Conservation (phyloP, 2,329 filamentous ascomycete species). For the Penicillium occitanis region DNA sequence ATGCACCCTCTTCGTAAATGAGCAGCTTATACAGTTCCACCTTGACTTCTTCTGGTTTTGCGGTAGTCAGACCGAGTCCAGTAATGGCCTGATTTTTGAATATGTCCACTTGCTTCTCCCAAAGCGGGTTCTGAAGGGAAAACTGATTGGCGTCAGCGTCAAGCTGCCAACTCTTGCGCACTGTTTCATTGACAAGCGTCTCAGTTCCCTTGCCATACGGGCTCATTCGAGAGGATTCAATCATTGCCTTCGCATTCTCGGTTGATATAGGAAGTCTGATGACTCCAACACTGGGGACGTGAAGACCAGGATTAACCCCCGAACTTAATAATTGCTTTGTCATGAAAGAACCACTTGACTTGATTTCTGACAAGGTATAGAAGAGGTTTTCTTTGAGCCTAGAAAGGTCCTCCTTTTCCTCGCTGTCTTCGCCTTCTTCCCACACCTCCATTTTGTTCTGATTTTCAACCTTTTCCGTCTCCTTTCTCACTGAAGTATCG, state of each 20-base stretch:
- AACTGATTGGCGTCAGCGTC: slow-evolving; percentile 42
- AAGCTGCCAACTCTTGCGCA: slow-evolving; percentile 49
- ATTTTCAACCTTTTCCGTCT: not conserved
- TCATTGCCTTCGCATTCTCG: slow-evolving; percentile 19
- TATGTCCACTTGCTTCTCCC: slow-evolving; percentile 28
- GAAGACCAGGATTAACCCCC: slow-evolving; percentile 16
- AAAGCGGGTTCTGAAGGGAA: slow-evolving; percentile 36
- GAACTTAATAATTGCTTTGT: not conserved
- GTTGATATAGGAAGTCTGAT: slow-evolving; percentile 16
- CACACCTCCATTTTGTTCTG: not conserved
- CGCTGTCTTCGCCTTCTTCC: not conserved
- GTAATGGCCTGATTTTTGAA: slow-evolving; percentile 16
- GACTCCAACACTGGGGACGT: slow-evolving; percentile 10
- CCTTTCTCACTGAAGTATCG: not conserved
- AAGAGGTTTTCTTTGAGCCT: not conserved
- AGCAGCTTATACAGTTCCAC: slow-evolving; percentile 51
- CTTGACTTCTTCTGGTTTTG: slow-evolving; percentile 23
- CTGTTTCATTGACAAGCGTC: slow-evolving; percentile 41
- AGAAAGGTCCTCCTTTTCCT: not conserved
- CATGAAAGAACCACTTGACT: not conserved
- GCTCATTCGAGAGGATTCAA: slow-evolving; percentile 21
- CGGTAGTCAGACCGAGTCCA: slow-evolving; percentile 31
- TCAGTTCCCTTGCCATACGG: slow-evolving; percentile 43
- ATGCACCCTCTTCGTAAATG: slow-evolving; percentile 52
- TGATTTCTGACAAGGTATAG: not conserved